phyloP scores from a whole-genome alignment of 352 stramenopile species.

The Pythium biforme region DNA sequence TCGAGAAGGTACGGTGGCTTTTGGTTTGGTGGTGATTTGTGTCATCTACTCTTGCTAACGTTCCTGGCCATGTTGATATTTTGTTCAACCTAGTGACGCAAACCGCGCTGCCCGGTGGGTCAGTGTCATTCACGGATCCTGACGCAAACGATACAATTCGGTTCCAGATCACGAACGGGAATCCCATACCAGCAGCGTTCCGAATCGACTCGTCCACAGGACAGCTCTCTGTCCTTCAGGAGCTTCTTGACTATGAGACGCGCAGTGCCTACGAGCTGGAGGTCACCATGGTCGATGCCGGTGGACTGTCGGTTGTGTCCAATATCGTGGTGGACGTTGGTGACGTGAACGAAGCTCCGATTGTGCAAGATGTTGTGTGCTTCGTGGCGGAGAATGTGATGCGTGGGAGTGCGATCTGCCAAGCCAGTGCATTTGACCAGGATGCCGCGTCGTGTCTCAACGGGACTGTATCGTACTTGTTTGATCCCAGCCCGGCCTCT shows the following conservation, averaged over 20 bases:
- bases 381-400: slow-evolving; percentile 16
- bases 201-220: slow-evolving; percentile 17
- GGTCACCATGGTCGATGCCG: slow-evolving; percentile 16
- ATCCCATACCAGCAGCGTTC: slow-evolving; percentile 17
- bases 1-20: slow-evolving; percentile 40
- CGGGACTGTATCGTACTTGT: slow-evolving; percentile 11
- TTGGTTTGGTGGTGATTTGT: neutral
- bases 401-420: slow-evolving; percentile 11
- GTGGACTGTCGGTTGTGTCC: slow-evolving; percentile 5
- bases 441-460: slow-evolving; percentile 14
- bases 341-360: slow-evolving; percentile 28
- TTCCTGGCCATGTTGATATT: too few species aligned
- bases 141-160: slow-evolving; percentile 16
- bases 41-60: neutral
- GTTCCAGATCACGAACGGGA: slow-evolving; percentile 23
- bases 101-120: slow-evolving; percentile 2
- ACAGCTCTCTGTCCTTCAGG: slow-evolving; percentile 5
- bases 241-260: slow-evolving; percentile 30
- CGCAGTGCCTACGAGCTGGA: slow-evolving; percentile 14
- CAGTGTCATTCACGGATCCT: slow-evolving; percentile 14
- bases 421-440: slow-evolving; percentile 19
- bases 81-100: slow-evolving; percentile 16
- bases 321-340: slow-evolving; percentile 14
- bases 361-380: slow-evolving; percentile 18
- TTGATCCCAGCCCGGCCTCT: neutral